A percentile compares a stretch with the other conserved stretches of the same genome.
phyloP scores from a whole-genome alignment of 2,329 filamentous ascomycete genomes.

The Elsinoe perseae region DNA sequence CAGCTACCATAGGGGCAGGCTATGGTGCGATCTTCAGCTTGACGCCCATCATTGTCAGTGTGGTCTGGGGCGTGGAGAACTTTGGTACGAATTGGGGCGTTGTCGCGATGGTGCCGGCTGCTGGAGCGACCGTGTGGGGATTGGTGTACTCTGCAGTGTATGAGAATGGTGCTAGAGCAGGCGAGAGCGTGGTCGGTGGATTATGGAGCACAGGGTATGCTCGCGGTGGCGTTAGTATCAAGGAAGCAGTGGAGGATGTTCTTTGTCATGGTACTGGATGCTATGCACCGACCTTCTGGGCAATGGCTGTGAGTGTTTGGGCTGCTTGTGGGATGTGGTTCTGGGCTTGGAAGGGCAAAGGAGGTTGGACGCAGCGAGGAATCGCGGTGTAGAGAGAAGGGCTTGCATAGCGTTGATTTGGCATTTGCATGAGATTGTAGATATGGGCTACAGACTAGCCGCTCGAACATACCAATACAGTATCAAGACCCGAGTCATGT shows the following conservation, averaged over 20 bases:
- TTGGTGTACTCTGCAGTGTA: conserved; percentile 79
- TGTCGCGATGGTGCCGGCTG: conserved; percentile 80
- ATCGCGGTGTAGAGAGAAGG: conserved; percentile 50
- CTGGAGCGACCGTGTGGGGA: conserved; percentile 84
- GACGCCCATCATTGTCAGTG: conserved; percentile 85
- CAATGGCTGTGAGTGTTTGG: conserved; percentile 73
- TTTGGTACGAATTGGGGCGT: conserved; percentile 98
- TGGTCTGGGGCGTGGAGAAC: conserved; percentile 97
- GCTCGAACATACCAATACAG: neutral
- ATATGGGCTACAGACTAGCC: neutral
- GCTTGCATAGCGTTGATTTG: neutral
- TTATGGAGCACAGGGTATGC: conserved; percentile 17
- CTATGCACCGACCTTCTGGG: conserved; percentile 78
- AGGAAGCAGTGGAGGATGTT: conserved; percentile 36
- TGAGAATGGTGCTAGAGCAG: conserved; percentile 53
- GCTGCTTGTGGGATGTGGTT: conserved; percentile 63
- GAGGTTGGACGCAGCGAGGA: conserved; percentile 68
- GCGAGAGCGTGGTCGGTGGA: conserved; percentile 29
- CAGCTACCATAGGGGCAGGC: conserved; percentile 74
- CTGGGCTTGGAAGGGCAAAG: conserved; percentile 72
- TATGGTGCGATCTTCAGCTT: conserved; percentile 89
- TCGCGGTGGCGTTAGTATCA: conserved; percentile 36
- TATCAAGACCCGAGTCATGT: neutral
- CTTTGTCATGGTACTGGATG: conserved; percentile 78
- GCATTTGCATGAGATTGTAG: neutral